Conservation (phyloP, 495 filamentous ascomycete genomes). For the Aspergillus sclerotioniger region DNA sequence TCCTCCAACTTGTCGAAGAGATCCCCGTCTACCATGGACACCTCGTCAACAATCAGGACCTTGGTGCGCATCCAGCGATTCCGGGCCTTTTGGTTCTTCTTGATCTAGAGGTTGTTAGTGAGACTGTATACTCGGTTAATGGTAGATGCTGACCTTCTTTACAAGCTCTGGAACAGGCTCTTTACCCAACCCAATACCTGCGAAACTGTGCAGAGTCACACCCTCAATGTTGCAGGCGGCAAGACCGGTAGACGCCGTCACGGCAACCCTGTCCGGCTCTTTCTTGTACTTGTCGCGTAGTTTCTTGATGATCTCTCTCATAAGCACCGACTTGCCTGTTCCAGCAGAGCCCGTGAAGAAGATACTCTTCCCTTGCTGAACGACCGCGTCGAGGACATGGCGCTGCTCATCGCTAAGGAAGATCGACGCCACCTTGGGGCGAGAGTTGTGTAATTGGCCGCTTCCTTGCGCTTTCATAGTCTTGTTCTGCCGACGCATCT, state of each 20-base stretch:
- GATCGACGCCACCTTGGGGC: conserved; percentile 53
- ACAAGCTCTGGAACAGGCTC: conserved; percentile 78
- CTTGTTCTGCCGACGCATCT: conserved; percentile 63
- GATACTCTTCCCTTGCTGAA: conserved; percentile 75
- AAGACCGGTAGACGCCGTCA: conserved; percentile 93
- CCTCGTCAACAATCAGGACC: conserved; percentile 86
- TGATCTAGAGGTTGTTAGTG: conserved; percentile 52
- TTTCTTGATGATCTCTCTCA: conserved; percentile 82
- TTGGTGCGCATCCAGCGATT: conserved; percentile 86
- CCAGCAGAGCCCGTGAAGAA: conserved; percentile 98
- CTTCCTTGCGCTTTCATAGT: conserved; percentile 31
- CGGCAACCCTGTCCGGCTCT: conserved; percentile 79
- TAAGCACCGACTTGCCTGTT: conserved; percentile 95
- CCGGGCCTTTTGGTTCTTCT: conserved; percentile 81
- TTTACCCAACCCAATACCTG: conserved; percentile 93
- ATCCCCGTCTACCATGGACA: conserved; percentile 98
- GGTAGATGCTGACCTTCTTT: conserved; percentile 56
- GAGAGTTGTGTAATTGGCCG: conserved; percentile 17
- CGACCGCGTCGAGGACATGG: conserved; percentile 76
- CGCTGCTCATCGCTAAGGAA: conserved; percentile 83
- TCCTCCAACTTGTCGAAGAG: conserved; percentile 94
- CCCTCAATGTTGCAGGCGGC: conserved; percentile 97
- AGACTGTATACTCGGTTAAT: neutral
- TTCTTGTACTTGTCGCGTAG: conserved; percentile 70
- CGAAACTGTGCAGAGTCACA: conserved; percentile 92